Conservation (phyloP, 768 basidiomycete species). For the Paxillus involutus region DNA sequence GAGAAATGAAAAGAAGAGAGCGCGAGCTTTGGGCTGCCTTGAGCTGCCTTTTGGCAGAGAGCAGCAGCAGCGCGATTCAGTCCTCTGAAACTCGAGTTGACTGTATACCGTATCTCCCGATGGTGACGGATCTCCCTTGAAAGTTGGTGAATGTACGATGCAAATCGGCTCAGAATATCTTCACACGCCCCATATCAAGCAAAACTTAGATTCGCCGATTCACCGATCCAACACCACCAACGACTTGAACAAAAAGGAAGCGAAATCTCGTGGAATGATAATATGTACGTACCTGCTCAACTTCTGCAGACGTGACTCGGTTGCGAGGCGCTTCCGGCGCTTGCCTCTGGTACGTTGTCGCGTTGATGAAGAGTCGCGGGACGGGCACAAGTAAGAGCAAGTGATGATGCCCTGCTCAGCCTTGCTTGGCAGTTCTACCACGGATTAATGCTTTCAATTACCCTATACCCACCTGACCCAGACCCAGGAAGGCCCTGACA, state of each 20-base stretch:
- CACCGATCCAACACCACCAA: conserved; percentile 20
- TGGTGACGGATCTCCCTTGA: conserved; percentile 52
- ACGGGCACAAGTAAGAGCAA: not conserved
- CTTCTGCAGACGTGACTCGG: no score
- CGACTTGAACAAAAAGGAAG: not conserved
- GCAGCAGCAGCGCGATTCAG: no score
- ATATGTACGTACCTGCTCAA: conserved; percentile 14
- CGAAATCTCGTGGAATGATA: conserved; percentile 6
- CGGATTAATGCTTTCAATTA: conserved; percentile 9
- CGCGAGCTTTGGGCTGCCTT: conserved; percentile 15
- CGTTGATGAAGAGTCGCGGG: not conserved
- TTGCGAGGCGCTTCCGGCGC: no score
- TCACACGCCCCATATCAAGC: conserved; percentile 24
- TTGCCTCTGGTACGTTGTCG: no score
- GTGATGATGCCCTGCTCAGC: not conserved
- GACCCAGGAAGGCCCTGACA: conserved; percentile 18
- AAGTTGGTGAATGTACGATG: conserved; percentile 34
- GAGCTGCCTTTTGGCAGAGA: no score
- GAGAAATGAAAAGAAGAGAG: conserved; percentile 7
- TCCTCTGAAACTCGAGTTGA: conserved; percentile 18
- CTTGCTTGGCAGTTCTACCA: conserved; percentile 9
- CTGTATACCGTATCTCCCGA: conserved; percentile 65
- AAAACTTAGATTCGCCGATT: conserved; percentile 28
- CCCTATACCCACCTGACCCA: conserved; percentile 28
- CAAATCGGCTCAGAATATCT: conserved; percentile 29